Evolutionary conservation across 768 basidiomycete species (phyloP).

Genomic region (Agrocybe praecox): DNA sequence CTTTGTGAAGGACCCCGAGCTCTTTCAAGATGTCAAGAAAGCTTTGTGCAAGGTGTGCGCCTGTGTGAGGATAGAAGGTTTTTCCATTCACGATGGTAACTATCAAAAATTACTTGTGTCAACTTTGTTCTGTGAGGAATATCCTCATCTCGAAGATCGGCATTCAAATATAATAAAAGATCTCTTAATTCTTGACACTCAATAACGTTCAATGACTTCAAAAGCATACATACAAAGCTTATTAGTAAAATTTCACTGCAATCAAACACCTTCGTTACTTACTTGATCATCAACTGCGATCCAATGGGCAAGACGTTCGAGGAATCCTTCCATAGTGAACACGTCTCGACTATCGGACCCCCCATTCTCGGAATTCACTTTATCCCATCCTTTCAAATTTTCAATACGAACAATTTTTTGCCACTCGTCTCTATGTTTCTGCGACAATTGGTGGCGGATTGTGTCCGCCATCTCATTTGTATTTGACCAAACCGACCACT

Average conservation of each 20-base stretch:
- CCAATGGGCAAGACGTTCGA: conserved; percentile 18
- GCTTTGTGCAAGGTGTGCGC: background rate
- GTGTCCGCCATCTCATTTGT: conserved; percentile 19
- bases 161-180: conserved; percentile 28
- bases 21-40: conserved; percentile 17
- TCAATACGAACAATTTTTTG: conserved; percentile 4
- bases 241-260: background rate
- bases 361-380: background rate
- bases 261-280: conserved; percentile 3
- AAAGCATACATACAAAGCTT: too few species aligned
- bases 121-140: conserved; percentile 37
- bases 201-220: conserved; percentile 38
- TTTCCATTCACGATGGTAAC: conserved; percentile 19
- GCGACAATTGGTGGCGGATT: conserved; percentile 23
- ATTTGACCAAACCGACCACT: conserved; percentile 21
- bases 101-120: conserved; percentile 24
- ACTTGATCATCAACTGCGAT: conserved; percentile 36
- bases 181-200: conserved; percentile 34
- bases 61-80: background rate
- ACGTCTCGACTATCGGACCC: background rate
- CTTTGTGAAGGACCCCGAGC: conserved; percentile 7
- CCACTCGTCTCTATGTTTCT: conserved; percentile 18
- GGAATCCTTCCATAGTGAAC: conserved; percentile 25
- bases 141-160: conserved; percentile 23
- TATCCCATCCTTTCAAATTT: conserved; percentile 21